A percentile compares a stretch with the other conserved stretches of the same genome.
phyloP scores from a whole-genome alignment of 2,329 filamentous ascomycete species.

The Bimuria novae-zelandiae region DNA sequence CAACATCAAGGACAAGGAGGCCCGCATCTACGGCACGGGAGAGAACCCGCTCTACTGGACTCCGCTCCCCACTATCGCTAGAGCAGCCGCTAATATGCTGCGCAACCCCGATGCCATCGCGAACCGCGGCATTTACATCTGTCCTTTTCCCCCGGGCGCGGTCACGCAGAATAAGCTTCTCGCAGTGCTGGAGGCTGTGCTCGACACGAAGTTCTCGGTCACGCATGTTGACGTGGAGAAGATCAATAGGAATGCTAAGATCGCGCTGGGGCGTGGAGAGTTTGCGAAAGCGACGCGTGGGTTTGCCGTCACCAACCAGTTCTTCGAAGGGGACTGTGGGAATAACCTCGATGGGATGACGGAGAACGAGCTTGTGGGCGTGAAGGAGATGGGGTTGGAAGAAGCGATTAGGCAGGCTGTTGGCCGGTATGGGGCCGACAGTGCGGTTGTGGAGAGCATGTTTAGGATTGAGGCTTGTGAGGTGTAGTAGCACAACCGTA shows the following conservation, averaged over 20 bases:
- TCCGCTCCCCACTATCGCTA: conserved; percentile 30
- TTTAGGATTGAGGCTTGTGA: conserved; percentile 36
- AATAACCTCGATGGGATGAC: conserved; percentile 31
- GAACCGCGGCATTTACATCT: conserved; percentile 39
- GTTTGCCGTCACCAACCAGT: conserved; percentile 36
- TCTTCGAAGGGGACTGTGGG: conserved; percentile 35
- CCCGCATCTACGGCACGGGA: conserved; percentile 43
- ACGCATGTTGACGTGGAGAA: conserved; percentile 33
- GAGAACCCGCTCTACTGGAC: conserved; percentile 39
- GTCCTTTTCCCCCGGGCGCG: conserved; percentile 20
- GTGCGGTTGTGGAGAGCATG: conserved; percentile 32
- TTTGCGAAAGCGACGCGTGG: conserved; percentile 35
- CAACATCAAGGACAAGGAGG: conserved; percentile 30
- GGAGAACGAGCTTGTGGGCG: conserved; percentile 38
- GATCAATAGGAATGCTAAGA: conserved; percentile 34
- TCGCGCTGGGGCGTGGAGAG: conserved; percentile 35
- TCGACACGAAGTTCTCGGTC: conserved; percentile 26
- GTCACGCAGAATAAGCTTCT: conserved; percentile 38
- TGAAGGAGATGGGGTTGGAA: conserved; percentile 29
- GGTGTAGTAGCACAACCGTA: no score
- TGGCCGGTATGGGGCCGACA: conserved; percentile 27
- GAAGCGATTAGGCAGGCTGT: conserved; percentile 35
- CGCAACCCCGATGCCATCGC: conserved; percentile 23
- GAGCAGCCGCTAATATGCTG: conserved; percentile 37
- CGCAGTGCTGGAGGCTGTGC: conserved; percentile 24